Base-by-base conservation (phyloP, 139 green algal species). In the Chlorella vulgaris region DNA sequence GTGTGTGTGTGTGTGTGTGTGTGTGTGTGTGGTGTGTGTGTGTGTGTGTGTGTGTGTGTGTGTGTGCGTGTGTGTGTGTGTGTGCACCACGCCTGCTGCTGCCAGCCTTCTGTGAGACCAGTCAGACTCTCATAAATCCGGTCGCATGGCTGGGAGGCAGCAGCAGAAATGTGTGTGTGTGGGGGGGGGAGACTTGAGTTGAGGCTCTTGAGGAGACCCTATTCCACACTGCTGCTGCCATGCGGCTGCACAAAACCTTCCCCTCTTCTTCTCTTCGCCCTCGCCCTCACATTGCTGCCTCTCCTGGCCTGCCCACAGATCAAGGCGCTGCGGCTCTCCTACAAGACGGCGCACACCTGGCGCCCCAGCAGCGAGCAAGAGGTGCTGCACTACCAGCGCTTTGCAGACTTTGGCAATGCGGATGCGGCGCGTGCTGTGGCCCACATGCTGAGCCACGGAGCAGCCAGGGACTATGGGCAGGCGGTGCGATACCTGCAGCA, bases 371-470 rank as follows among this genome's bases (percentile, higher is more conserved):
- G 51, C 6, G 88, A 89, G 74, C 86, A 90, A 53, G 81, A 90
- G 78, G 69, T 93, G 58, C 83, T 93, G 82, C 92, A 91, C 81
- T 94, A 95, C 76, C 86, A 97, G 87, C 95, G 96, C 90, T 93
- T 87, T 71, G 96, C 96, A 4, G 95, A 98, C 83, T 84, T 94
- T 80, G 96, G 96, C 40, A 95, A 97, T 79, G 85, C 88, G 50
- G 93, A 95, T 19, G 95, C 95, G 21, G 92, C 96, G 82, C 90
- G 90, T 3, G 89, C 91, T 53, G 88, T 97, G 53, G 91, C 88
- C 1, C 88, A 93, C 69, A 83, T 98, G 42, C 90, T 97, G 31
- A 93, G 90, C n/a, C 87, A 95, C 39, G 95, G 95, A 15, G 77
- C 92, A 2, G 47, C 84, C 10, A 81, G 87, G 1, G 91, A 97